These are phyloP conservation scores for Melocanna baccifera DNA, from an alignment of 176 grass and related monocot species.

Conservation along the genomic window DNA sequence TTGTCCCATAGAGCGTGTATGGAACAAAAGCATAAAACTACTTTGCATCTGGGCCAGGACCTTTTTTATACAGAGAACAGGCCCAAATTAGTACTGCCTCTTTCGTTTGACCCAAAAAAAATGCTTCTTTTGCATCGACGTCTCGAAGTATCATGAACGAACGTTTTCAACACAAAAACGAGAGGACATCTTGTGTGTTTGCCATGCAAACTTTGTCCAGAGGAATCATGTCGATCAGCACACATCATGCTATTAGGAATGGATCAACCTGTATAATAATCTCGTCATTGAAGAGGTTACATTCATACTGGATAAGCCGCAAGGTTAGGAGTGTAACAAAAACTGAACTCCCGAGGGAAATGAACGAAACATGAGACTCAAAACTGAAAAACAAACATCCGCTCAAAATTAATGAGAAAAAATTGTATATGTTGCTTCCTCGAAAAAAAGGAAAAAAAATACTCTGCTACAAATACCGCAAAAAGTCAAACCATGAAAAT, in stretches of 20 bases:
- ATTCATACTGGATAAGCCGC: not conserved
- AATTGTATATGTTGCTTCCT: not conserved
- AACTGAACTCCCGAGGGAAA: not conserved
- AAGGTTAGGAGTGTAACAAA: not conserved
- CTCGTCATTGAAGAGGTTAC: not conserved
- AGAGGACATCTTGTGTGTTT: not conserved
- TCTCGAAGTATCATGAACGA: not conserved
- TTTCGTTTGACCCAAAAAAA: not conserved
- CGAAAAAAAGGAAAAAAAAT: not conserved
- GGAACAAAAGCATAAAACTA: not conserved
- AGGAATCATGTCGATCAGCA: not conserved
- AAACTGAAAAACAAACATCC: not conserved
- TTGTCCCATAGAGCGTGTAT: not conserved
- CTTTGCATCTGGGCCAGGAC: not conserved
- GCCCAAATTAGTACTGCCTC: not conserved
- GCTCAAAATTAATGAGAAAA: not conserved
- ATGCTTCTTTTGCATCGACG: not conserved
- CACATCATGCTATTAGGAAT: not conserved
- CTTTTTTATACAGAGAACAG: not conserved
- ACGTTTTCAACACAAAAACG: not conserved
- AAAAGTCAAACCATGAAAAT: conserved; percentile 31
- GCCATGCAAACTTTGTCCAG: not conserved
- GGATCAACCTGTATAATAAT: not conserved
- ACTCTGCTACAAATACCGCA: not conserved
- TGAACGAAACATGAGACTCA: not conserved